Percentiles rank a stretch among this genome's conserved stretches.
Evolutionary conservation across 768 basidiomycete species (phyloP).

Genomic region (Lactarius sp.): DNA sequence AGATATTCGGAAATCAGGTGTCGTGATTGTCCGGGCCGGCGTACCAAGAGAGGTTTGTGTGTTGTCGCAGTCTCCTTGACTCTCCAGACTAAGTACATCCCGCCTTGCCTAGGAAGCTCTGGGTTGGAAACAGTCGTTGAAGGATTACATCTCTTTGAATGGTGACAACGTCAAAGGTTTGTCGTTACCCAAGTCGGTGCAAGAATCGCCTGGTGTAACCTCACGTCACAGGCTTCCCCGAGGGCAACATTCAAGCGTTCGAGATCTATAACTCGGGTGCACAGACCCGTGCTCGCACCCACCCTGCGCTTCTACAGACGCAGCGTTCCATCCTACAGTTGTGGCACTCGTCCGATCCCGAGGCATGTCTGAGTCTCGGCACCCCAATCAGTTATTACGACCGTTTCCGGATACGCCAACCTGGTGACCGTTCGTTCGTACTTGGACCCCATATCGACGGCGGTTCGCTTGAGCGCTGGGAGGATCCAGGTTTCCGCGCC

Average conservation of each 20-base stretch:
- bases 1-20: constrained; percentile 47
- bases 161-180: constrained; percentile 44
- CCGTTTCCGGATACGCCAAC: constrained; percentile 64
- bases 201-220: background rate
- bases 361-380: constrained; percentile 41
- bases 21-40: constrained; percentile 52
- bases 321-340: constrained; percentile 55
- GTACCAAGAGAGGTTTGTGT: constrained; percentile 47
- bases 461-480: constrained; percentile 72
- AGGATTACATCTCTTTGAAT: constrained; percentile 51
- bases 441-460: constrained; percentile 61
- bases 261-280: constrained; percentile 66
- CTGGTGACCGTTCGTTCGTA: constrained; percentile 64
- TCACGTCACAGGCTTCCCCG: constrained; percentile 54
- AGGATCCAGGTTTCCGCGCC: constrained; percentile 51
- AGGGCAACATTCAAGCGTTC: constrained; percentile 63
- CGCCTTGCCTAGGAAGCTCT: constrained; percentile 45
- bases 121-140: constrained; percentile 51
- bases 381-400: constrained; percentile 75
- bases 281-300: constrained; percentile 65
- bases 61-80: background rate
- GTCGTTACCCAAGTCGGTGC: constrained; percentile 9
- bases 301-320: constrained; percentile 51
- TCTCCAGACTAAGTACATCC: background rate
- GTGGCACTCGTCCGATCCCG: constrained; percentile 49